Evolutionary conservation across 768 basidiomycete genomes (phyloP).

Genomic region (Lactarius evosmus): DNA sequence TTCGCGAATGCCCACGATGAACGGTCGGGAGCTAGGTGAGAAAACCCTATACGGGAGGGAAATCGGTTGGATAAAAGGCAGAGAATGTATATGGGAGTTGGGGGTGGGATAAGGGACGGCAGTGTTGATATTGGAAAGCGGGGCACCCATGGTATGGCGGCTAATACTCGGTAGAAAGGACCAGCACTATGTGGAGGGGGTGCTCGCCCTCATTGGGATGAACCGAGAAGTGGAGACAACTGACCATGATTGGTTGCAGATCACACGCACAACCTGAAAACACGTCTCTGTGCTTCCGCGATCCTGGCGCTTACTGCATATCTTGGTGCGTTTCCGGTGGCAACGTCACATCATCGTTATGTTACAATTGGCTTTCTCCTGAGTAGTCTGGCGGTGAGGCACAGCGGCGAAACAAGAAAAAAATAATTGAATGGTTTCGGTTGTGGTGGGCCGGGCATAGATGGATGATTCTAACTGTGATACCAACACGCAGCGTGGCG

Average conservation of each 20-base stretch:
- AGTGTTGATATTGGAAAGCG: not conserved
- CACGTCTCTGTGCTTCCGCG: not conserved
- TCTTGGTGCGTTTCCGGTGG: too few relatives aligned
- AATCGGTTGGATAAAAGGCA: not conserved
- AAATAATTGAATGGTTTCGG: too few relatives aligned
- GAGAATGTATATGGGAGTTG: not conserved
- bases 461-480: too few relatives aligned
- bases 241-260: not conserved
- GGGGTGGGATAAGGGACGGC: not conserved
- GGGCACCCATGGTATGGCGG: not conserved
- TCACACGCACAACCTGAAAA: not conserved
- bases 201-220: not conserved
- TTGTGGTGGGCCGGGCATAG: too few relatives aligned
- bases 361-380: not conserved
- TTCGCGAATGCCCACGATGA: not conserved
- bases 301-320: too few relatives aligned
- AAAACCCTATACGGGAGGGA: not conserved
- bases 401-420: not conserved
- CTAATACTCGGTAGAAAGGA: not conserved
- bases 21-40: not conserved
- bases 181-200: not conserved
- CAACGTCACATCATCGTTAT: not conserved
- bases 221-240: not conserved
- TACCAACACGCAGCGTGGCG: not conserved
- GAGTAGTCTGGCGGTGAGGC: not conserved